Evolutionary conservation across 176 grass and related monocot genomes (phyloP), one percentile per base, ranked within the genome.

Genomic region (Musa acuminata): DNA sequence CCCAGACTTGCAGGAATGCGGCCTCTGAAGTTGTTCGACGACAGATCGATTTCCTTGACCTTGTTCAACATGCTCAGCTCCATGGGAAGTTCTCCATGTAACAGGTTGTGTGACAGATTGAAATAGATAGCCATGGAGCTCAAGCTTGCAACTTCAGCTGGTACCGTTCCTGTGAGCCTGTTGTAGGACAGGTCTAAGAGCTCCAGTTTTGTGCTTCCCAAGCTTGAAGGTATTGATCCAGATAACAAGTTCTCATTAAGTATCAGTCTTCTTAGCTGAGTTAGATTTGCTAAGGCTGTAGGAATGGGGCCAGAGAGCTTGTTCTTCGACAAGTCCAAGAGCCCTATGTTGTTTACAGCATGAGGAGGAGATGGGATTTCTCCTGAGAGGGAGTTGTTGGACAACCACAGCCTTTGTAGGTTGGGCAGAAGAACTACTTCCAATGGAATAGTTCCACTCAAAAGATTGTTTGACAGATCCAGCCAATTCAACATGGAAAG

Each of bases 241-340:
- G 57, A 82, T 11, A 89, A 49, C 19, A 58, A 57, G 63, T 89
- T 89, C 52, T 60, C 72, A 55, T 19, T 29, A 27, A 74, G 72
- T 10, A 27, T 55, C 23, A 74, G 72, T 9, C 8, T 14, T 17
- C 72, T 27, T 12, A 74, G 51, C 14, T 57, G 22, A 27, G 72
- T 27, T 29, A 74, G 51, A 55, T 74, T 53, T 57, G 52, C 51
- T 27, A 74, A 74, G 21, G 72, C 24, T 74, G 53, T 50, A 0
- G 80, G 85, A 20, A 87, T 53, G 1, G 19, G 17, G 8, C 71
- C 79, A 60, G 51, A 80, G 13, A 89, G 68, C 22, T 63, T 65
- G 54, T 89, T 89, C 52, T 53, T 19, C 5, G 87, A 85, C 3
- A 85, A 51, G 74, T 85, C 83, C 1, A 83, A 55, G 23, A 89